Evolutionary conservation across 129 eudicot species (phyloP), one percentile per base, ranked within the genome.

Genomic region (Escallonia rubra): DNA sequence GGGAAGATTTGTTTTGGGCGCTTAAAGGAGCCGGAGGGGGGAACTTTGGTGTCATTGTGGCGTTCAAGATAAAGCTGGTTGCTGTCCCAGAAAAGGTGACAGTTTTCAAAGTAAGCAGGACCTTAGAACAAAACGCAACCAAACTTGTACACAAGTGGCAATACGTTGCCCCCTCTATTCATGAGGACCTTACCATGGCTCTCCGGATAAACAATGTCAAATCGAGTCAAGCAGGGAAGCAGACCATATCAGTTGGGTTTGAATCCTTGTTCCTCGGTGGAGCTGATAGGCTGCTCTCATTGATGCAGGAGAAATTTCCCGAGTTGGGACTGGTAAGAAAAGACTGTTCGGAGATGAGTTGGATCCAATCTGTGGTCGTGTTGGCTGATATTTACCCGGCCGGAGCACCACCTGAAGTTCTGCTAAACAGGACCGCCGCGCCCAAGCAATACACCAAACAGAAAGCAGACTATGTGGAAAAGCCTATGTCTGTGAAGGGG

Each of bases 261-360:
- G 76, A 78, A 70, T 79, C 89, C 48, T 65, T 88, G 34, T 88
- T 71, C 62, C 72, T 80, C 11, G 87, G 87, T 5, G 57, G 66
- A 49, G 64, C 62, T 56, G 53, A 67, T 12, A 68, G 59, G 23
- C 57, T 86, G 43, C 56, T 78, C 43, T 60, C 76, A 3, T 14
- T 85, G 11, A 78, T 83, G 79, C 70, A 76, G 4, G 13, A 55
- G 60, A 64, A 59, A 7, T 83, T 89, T 74, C 85, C 89, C 6
- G 75, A 89, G 63, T 58, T 83, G 52, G 85, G 84, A 4, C 39
- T 85, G 46, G 51, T 42, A 42, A 74, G 69, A 52, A 34, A 73
- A 51, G 87, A 89, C 11, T 85, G 84, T 60, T 54, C 10, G 4
- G 87, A 85, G 59, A 85, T 72, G 85, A 88, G 78, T 68, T 85